Base-by-base conservation (phyloP, 805 yeast genomes). In the Candida qinlingensis region DNA sequence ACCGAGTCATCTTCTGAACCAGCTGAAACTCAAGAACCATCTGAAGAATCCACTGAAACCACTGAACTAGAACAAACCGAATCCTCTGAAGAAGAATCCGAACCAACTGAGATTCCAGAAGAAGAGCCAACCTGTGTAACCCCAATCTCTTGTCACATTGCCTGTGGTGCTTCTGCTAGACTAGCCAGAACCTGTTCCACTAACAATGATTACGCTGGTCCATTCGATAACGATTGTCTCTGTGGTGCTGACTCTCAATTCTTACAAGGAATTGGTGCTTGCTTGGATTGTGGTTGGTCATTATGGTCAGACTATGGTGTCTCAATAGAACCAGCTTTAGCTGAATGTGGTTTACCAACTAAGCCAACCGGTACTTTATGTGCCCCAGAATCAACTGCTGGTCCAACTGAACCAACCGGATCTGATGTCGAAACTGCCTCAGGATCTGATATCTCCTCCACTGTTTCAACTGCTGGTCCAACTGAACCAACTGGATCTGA, bases 241-340 rank as follows among this genome's bases (percentile, higher is more conserved):
- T 61, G 65, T 53, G 48, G 48, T 31, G 34, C 40, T n/a, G 61
- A 44, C 29, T 45, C 56, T 27, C 36, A 45, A 13, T 61, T 59
- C 53, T 42, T 48, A 35, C 37, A 27, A 13, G 47, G 50, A 39
- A 58, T 55, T 38, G 57, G 54, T 12, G 54, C 52, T 6, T 68
- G 72, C 58, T 54, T 66, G 43, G 66, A 60, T 29, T 68, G 72
- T 59, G 72, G 71, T 42, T 67, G 70, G 71, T 65, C 70, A 48
- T 53, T 68, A 44, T 68, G 66, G 67, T 46, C 55, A 30, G 63
- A 65, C 54, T 67, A 66, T 52, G 61, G 60, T 29, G 38, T 48
- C 1, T 65, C 51, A 54, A 56, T 68, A 37, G 43, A 58, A 5
- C 51, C 57, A 26, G 63, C 69, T 9, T 51, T 65, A 44, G 58